Evolutionary conservation across 2,329 filamentous ascomycete species (phyloP), one percentile per base, ranked within the genome.

Genomic region (Exophiala aquamarina): DNA sequence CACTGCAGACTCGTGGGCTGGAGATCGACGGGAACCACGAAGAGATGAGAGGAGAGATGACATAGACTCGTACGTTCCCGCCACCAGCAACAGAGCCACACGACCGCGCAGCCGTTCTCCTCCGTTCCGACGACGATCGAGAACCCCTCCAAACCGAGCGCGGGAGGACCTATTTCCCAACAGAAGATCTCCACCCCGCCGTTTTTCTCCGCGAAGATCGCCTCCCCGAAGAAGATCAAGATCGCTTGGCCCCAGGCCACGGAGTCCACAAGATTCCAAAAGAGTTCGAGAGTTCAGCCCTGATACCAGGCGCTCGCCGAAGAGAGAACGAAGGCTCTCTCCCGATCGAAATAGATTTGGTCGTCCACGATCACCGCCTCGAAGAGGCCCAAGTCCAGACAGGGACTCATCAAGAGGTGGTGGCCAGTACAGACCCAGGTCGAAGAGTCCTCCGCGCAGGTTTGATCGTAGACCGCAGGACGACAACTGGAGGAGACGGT

Each of bases 401-500:
- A 33, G 40, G 54, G 56, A 59, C 19, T 14, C 29, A 15, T 41
- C n/a, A 49, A 51, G 58, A 59, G 44, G 49, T 50, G 55, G 67
- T 43, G 53, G 53, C 36, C 66, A 73, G 68, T 68, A 58, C 66
- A 67, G 73, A 63, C 71, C 61, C 44, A 66, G 72, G 51, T 69
- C 70, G 38, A 68, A 73, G 54, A 78, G 78, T 21, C 78, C 77
- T 32, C 68, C 72, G 15, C 61, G 69, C 42, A 61, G 67, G 41
- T 71, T 70, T 49, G 69, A 75, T 49, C 72, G 75, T 26, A 64
- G 68, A 34, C 76, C 79, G 43, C 63, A 67, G 31, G 70, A 75
- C 15, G 71, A 76, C 46, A 73, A 69, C 38, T 76, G 73, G 73
- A 72, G 75, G 56, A 75, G 75, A 44, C 71, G 75, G 29, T 82